Conservation (phyloP, 106 monocot species). For the Dactylorhiza incarnata region DNA sequence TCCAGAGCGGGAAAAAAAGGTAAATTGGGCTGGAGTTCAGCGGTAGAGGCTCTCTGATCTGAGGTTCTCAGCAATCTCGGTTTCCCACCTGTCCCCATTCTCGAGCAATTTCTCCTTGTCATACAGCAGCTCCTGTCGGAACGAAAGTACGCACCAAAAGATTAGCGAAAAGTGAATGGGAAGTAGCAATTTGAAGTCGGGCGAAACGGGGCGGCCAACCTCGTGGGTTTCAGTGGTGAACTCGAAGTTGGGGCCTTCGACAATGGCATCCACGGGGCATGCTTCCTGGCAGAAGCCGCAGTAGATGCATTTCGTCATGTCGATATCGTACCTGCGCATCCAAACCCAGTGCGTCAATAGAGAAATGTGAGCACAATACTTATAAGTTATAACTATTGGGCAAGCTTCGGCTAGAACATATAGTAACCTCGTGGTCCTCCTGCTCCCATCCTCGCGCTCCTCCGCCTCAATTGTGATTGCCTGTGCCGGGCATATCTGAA, state of each 20-base stretch:
- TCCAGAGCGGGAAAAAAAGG: neutral
- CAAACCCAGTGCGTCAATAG: neutral
- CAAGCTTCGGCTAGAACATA: neutral
- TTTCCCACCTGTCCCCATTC: constrained; percentile 95
- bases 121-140: constrained; percentile 68
- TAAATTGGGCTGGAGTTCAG: neutral
- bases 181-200: neutral
- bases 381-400: neutral
- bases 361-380: no score
- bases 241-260: constrained; percentile 97
- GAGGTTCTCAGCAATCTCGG: constrained; percentile 32
- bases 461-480: constrained; percentile 98
- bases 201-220: neutral
- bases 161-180: neutral
- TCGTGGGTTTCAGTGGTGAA: constrained; percentile 96
- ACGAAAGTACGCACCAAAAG: neutral
- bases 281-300: constrained; percentile 98
- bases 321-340: constrained; percentile 78
- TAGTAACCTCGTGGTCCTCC: constrained; percentile 74
- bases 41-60: constrained; percentile 14
- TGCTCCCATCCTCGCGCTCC: constrained; percentile 96
- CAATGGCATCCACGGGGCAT: constrained; percentile 93
- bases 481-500: constrained; percentile 94
- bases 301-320: constrained; percentile 98
- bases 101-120: constrained; percentile 96